phyloP scores from a whole-genome alignment of 225 moss, liverwort and hornwort genomes.

The Marchantia polymorpha region DNA sequence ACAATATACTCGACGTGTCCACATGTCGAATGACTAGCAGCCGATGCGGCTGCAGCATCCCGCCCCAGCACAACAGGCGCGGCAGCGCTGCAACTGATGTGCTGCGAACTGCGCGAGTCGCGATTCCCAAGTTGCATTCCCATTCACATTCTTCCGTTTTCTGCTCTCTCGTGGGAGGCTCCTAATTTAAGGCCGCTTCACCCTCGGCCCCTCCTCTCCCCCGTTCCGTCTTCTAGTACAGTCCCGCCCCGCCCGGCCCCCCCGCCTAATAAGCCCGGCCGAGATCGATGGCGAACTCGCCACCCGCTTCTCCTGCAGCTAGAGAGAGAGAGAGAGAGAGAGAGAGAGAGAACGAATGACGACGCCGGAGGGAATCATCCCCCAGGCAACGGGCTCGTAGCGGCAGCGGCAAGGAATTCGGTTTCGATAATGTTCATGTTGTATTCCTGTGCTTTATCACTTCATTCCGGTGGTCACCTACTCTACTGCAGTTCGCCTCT shows the following conservation, averaged over 20 bases:
- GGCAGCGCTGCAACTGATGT: background rate
- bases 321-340: background rate
- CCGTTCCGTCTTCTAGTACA: background rate
- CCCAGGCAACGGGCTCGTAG: too few relatives aligned
- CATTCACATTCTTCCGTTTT: background rate
- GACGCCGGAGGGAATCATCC: background rate
- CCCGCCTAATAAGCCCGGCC: slow-evolving; percentile 1
- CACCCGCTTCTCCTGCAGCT: background rate
- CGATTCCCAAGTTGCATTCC: slow-evolving; percentile 7
- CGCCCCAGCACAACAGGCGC: background rate
- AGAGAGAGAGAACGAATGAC: background rate
- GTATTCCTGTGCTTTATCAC: too few relatives aligned
- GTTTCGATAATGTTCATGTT: too few relatives aligned
- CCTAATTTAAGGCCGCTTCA: slow-evolving; percentile 7
- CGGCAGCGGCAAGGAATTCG: too few relatives aligned
- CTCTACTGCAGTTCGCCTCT: too few relatives aligned
- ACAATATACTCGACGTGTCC: slow-evolving; percentile 1
- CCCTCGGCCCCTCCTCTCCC: background rate
- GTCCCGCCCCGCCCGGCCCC: background rate
- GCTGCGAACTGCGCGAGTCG: background rate
- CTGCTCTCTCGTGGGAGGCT: background rate
- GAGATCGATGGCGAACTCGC: background rate
- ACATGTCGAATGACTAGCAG: slow-evolving; percentile 1
- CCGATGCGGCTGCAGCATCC: background rate
- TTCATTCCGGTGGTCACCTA: too few relatives aligned